Evolutionary conservation across 2,329 filamentous ascomycete species (phyloP), one percentile per base, ranked within the genome.

Genomic region (Claviceps cyperi): DNA sequence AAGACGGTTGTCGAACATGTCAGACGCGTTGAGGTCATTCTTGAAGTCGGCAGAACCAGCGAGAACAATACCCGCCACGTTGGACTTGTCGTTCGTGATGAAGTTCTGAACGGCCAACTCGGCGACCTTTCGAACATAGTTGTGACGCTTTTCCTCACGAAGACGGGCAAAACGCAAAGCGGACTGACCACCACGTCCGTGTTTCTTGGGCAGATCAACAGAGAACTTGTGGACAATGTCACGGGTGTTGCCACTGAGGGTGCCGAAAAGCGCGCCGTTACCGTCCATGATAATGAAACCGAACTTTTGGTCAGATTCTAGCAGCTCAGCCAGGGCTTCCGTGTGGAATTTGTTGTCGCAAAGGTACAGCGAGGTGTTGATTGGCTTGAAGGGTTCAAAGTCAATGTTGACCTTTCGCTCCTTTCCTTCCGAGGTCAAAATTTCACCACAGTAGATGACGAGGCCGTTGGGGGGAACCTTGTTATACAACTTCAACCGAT

Each of bases 281-380:
- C 92, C 92, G 66, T 98, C 92, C 92, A 98, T 98, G 73, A 98
- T 84, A 69, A 98, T 98, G 74, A 98, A 98, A 50, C 92, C 92
- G 61, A 98, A 98, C 71, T 94, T 96, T 72, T 97, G 92, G 67
- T 98, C 92, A 17, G 91, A 96, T 72, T 98, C 92, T 58, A 98
- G 83, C 62, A 98, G 80, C 74, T 98, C 92, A 57, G 90, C 92
- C 58, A 98, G 75, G 17, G 92, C 91, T 71, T 98, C 92, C 51
- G 92, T 98, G 67, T 98, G 92, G 71, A 98, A 98, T 66, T 98
- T 98, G 78, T 98, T 98, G 81, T 98, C 92, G 74, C 92, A 98
- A 54, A 98, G 86, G 69, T 98, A 98, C 45, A 98, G 80, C 43
- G 94, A 98, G 37, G 92, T 98, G 72, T 98, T 98, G 81, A 98